Evolutionary conservation across 2,329 filamentous ascomycete genomes (phyloP).

Genomic region (Triangularia setosa): DNA sequence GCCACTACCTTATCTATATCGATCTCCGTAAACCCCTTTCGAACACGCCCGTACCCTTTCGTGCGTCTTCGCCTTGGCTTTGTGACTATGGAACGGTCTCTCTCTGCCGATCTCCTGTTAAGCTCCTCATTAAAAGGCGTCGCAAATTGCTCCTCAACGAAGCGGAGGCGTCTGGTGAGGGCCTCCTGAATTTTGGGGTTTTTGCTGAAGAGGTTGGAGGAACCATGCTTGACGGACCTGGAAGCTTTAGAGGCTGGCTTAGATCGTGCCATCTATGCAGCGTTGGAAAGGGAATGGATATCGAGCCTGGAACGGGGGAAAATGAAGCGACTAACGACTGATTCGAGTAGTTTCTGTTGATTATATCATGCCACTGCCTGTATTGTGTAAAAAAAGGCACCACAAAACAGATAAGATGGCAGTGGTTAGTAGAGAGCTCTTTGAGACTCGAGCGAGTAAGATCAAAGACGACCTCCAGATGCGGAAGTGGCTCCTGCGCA

Average conservation of each 20-base stretch:
- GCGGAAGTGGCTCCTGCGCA: background rate
- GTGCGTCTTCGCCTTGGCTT: background rate
- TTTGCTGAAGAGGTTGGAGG: background rate
- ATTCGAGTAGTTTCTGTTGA: background rate
- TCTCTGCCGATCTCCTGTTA: background rate
- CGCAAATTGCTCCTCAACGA: background rate
- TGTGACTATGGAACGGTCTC: background rate
- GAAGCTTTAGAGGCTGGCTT: background rate
- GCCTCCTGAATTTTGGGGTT: background rate
- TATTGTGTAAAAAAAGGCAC: background rate
- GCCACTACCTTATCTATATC: background rate
- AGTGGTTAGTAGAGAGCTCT: background rate
- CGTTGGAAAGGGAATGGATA: background rate
- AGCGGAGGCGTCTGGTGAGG: background rate
- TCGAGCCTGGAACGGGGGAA: background rate
- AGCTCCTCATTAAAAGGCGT: background rate
- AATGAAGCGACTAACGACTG: background rate
- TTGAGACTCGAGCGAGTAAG: background rate
- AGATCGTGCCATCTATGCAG: background rate
- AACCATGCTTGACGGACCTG: background rate
- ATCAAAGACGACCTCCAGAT: background rate
- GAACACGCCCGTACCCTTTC: background rate
- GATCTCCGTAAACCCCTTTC: background rate
- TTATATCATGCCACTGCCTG: background rate
- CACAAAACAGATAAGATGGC: background rate